Conservation (phyloP, 768 basidiomycete genomes). For the Pluteus cervinus region DNA sequence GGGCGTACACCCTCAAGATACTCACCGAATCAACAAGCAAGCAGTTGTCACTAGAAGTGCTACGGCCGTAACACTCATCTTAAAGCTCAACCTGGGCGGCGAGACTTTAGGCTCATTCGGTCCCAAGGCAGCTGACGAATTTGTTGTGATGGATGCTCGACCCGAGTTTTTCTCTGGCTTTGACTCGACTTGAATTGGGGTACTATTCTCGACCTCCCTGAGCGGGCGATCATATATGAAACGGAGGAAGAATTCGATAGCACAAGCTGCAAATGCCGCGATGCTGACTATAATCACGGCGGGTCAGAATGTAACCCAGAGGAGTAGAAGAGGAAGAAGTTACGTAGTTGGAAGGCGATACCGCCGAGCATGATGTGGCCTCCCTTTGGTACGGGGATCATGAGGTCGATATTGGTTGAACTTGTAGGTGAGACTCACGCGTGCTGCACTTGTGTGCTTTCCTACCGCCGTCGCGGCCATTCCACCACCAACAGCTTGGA, state of each 20-base stretch:
- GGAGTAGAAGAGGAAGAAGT: constrained; percentile 6
- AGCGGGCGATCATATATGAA: constrained; percentile 29
- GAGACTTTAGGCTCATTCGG: too few relatives aligned
- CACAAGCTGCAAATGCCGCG: constrained; percentile 31
- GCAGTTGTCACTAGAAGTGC: constrained; percentile 33
- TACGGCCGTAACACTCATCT: constrained; percentile 24
- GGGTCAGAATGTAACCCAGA: background rate
- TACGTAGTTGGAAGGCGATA: constrained; percentile 53
- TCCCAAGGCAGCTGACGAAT: too few relatives aligned
- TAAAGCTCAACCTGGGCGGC: too few relatives aligned
- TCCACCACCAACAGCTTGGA: constrained; percentile 63
- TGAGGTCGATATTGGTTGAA: background rate
- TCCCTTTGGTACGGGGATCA: constrained; percentile 13
- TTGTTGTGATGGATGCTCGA: too few relatives aligned
- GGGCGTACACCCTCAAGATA: constrained; percentile 2
- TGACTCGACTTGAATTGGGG: too few relatives aligned
- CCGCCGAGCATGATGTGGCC: constrained; percentile 54
- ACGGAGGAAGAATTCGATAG: constrained; percentile 40
- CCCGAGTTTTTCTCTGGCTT: too few relatives aligned
- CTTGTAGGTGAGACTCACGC: constrained; percentile 17
- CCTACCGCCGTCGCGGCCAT: constrained; percentile 34
- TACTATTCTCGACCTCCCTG: constrained; percentile 2
- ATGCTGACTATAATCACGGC: constrained; percentile 29
- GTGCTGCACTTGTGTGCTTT: constrained; percentile 19
- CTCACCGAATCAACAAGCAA: constrained; percentile 41